Conservation (phyloP, 257 asterid species). For the Voacanga thouarsii region DNA sequence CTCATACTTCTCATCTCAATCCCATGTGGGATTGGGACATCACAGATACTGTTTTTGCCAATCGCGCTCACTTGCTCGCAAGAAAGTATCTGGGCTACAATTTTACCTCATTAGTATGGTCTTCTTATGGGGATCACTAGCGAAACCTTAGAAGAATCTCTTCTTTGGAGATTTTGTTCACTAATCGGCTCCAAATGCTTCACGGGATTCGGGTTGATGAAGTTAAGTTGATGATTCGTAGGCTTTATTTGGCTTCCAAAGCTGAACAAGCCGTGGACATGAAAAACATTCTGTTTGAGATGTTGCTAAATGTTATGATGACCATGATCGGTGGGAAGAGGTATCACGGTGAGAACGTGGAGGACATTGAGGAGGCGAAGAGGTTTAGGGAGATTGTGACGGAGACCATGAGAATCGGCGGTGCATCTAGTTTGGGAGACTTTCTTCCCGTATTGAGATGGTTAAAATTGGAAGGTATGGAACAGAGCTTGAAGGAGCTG, state of each 20-base stretch:
- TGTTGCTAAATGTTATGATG: conserved; percentile 37
- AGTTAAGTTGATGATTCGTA: conserved; percentile 35
- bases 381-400: conserved; percentile 23
- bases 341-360: conserved; percentile 32
- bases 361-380: conserved; percentile 18
- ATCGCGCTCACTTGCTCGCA: conserved; percentile 50
- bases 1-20: too few species aligned
- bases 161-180: conserved; percentile 48
- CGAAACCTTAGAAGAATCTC: conserved; percentile 52
- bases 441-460: conserved; percentile 28
- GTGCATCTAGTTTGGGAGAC: conserved; percentile 23
- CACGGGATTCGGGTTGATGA: conserved; percentile 54
- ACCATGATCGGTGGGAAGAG: conserved; percentile 39
- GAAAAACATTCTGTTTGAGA: conserved; percentile 34
- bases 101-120: conserved; percentile 48
- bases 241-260: conserved; percentile 19
- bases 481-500: conserved; percentile 22
- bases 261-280: conserved; percentile 35
- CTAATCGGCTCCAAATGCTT: conserved; percentile 50
- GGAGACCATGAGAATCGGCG: conserved; percentile 17
- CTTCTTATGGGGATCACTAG: conserved; percentile 65
- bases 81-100: conserved; percentile 53
- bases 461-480: conserved; percentile 20
- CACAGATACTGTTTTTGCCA: conserved; percentile 52
- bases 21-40: too few species aligned